These are phyloP conservation scores for Suillus sp. DNA, from an alignment of 768 basidiomycete genomes.

Conservation along the genomic window DNA sequence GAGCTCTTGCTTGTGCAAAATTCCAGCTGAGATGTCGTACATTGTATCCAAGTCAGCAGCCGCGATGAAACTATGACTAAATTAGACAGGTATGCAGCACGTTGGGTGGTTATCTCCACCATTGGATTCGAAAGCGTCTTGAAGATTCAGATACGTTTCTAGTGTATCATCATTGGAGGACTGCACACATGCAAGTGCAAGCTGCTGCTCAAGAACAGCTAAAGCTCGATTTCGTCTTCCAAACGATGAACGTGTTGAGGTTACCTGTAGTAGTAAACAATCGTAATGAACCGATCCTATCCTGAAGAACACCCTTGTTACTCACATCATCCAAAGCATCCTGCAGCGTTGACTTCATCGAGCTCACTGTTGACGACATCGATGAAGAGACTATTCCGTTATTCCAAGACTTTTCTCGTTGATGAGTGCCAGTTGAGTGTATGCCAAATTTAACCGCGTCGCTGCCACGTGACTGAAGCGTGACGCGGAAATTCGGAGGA, in stretches of 20 bases:
- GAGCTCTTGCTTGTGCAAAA: conserved; percentile 45
- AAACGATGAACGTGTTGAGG: conserved; percentile 58
- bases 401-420: not conserved
- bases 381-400: not conserved
- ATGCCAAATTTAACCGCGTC: conserved; percentile 26
- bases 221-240: conserved; percentile 58
- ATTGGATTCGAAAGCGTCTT: conserved; percentile 84
- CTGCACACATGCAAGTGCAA: conserved; percentile 51
- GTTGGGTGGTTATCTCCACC: conserved; percentile 44
- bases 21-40: conserved; percentile 54
- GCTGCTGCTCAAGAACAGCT: conserved; percentile 52
- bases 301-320: conserved; percentile 4
- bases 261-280: conserved; percentile 48
- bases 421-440: conserved; percentile 8
- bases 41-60: conserved; percentile 62
- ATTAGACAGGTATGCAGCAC: conserved; percentile 6
- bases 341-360: conserved; percentile 52
- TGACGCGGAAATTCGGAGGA: conserved; percentile 22
- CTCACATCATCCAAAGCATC: conserved; percentile 72
- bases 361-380: conserved; percentile 15
- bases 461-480: conserved; percentile 32
- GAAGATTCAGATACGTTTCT: conserved; percentile 61
- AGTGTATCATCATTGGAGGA: conserved; percentile 47
- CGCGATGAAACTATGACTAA: conserved; percentile 63
- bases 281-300: conserved; percentile 16